Evolutionary conservation across 2,329 filamentous ascomycete genomes (phyloP).

Genomic region (Dothideomycetes sp.): DNA sequence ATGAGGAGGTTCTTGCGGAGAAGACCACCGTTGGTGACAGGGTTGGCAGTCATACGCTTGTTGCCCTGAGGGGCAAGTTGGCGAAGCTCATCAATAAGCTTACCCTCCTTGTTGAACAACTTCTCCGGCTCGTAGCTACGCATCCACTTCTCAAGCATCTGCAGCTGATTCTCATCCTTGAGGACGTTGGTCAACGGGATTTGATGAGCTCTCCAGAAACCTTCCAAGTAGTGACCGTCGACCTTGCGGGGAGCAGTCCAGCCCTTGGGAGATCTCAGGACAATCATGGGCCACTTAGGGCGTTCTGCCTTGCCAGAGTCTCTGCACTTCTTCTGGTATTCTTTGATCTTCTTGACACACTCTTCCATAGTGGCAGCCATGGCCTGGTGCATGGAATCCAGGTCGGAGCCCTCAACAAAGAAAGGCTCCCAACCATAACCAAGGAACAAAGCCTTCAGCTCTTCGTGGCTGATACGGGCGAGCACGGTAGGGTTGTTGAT

Average conservation of each 20-base stretch:
- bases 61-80: constrained; percentile 56
- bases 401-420: constrained; percentile 68
- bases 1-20: constrained; percentile 58
- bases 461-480: constrained; percentile 63
- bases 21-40: constrained; percentile 61
- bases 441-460: constrained; percentile 58
- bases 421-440: constrained; percentile 74
- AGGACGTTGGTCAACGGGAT: constrained; percentile 64
- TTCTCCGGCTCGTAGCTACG: constrained; percentile 64
- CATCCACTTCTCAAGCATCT: constrained; percentile 68
- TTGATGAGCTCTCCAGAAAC: constrained; percentile 74
- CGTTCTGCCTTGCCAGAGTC: constrained; percentile 60
- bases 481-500: constrained; percentile 73
- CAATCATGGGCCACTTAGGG: constrained; percentile 69
- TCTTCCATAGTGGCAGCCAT: constrained; percentile 70
- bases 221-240: constrained; percentile 60
- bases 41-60: constrained; percentile 68
- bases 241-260: constrained; percentile 69
- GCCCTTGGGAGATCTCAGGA: constrained; percentile 69
- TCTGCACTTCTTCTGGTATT: constrained; percentile 62
- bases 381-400: constrained; percentile 69
- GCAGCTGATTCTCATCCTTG: constrained; percentile 54
- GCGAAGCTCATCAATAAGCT: constrained; percentile 52
- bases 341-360: constrained; percentile 59
- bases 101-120: constrained; percentile 57